Percentiles rank a stretch among this genome's conserved stretches.
These are phyloP conservation scores for Fusarium decemcellulare DNA, from an alignment of 2,329 filamentous ascomycete species.

Conservation along the genomic window DNA sequence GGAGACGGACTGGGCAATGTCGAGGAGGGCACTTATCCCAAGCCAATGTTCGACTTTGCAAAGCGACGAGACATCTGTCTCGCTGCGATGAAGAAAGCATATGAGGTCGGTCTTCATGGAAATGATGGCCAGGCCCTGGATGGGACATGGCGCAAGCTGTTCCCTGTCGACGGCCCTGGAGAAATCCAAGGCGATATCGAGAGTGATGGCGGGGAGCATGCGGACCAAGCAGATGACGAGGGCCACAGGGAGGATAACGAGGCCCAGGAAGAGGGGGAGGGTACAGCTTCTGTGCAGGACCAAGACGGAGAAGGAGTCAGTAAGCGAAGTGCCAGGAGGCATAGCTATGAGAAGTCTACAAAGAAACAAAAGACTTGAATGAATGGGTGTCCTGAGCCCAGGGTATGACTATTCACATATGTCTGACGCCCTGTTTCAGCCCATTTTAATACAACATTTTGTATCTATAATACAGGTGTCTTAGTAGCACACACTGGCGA, in stretches of 20 bases:
- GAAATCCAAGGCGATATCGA: conserved; percentile 58
- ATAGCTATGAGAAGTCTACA: conserved; percentile 25
- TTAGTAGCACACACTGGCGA: background rate
- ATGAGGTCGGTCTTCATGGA: conserved; percentile 74
- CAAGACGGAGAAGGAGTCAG: background rate
- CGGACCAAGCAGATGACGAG: conserved; percentile 47
- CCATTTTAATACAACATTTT: too few species aligned
- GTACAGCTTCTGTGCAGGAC: conserved; percentile 25
- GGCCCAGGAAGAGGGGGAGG: conserved; percentile 26
- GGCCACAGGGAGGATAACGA: conserved; percentile 44
- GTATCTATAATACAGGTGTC: background rate
- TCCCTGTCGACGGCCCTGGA: conserved; percentile 53
- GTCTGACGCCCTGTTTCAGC: background rate
- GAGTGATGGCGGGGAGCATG: conserved; percentile 52
- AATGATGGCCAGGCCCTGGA: conserved; percentile 73
- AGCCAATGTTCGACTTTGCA: conserved; percentile 83
- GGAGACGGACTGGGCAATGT: conserved; percentile 64
- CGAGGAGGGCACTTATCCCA: conserved; percentile 72
- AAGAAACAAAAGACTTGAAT: conserved; percentile 47
- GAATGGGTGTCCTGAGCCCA: background rate
- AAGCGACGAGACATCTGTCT: conserved; percentile 74
- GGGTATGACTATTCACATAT: background rate
- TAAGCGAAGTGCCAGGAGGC: conserved; percentile 45
- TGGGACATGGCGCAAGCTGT: conserved; percentile 68
- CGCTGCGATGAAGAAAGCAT: conserved; percentile 78